These are phyloP conservation scores for Solanum pennellii DNA, from an alignment of 257 asterid genomes.

Conservation along the genomic window DNA sequence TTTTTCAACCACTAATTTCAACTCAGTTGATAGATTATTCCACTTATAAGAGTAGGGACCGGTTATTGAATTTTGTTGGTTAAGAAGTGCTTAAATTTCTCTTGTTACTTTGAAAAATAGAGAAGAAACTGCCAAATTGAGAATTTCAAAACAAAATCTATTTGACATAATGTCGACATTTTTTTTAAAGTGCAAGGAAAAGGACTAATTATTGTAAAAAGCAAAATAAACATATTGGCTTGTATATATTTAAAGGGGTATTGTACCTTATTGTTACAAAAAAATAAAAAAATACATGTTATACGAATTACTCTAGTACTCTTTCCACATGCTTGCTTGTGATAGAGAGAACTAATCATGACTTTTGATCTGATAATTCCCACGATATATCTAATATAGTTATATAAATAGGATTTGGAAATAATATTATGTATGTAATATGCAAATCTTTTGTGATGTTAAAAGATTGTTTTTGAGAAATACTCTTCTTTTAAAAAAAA, in stretches of 20 bases:
- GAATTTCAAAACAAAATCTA: not conserved
- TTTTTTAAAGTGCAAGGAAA: not conserved
- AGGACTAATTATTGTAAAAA: not conserved
- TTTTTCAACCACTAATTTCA: not conserved
- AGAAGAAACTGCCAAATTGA: not conserved
- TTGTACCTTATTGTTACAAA: not conserved
- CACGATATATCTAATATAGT: too few species aligned
- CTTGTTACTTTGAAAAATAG: not conserved
- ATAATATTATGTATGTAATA: too few species aligned
- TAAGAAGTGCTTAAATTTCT: not conserved
- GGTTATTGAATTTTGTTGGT: not conserved
- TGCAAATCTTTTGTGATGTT: not conserved
- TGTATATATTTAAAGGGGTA: not conserved
- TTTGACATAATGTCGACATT: conserved; percentile 7
- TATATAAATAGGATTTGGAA: too few species aligned
- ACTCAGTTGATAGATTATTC: not conserved
- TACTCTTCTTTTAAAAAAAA: not conserved
- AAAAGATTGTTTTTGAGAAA: not conserved
- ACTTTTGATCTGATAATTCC: not conserved
- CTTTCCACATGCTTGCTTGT: not conserved
- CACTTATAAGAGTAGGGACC: not conserved
- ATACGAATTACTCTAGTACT: not conserved
- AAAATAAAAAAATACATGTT: not conserved
- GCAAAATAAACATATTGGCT: not conserved
- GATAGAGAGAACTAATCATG: too few species aligned